These are phyloP conservation scores for Macrophomina phaseolina DNA, from an alignment of 2,329 filamentous ascomycete species.

Conservation along the genomic window DNA sequence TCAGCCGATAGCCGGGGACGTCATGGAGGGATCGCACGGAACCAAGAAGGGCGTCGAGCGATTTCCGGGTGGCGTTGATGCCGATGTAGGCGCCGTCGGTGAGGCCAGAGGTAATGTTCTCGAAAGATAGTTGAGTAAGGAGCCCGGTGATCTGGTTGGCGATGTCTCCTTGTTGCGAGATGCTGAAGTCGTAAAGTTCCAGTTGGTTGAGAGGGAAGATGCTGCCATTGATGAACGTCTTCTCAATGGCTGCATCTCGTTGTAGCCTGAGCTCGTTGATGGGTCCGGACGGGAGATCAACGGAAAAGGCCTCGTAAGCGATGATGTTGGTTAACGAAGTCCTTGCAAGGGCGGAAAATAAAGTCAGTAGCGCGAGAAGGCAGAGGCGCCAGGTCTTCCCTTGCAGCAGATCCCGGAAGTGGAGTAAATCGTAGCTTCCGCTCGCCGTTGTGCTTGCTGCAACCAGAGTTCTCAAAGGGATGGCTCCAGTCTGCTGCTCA, in stretches of 20 bases:
- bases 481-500: constrained; percentile 17
- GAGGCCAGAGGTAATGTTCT: not conserved
- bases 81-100: not conserved
- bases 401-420: constrained; percentile 22
- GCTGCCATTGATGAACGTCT: not conserved
- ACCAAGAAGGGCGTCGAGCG: not conserved
- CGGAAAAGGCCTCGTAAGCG: constrained; percentile 28
- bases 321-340: constrained; percentile 28
- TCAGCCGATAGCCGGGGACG: not conserved
- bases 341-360: constrained; percentile 27
- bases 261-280: not conserved
- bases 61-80: not conserved
- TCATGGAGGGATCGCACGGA: not conserved
- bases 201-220: not conserved
- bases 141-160: not conserved
- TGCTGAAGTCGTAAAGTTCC: not conserved
- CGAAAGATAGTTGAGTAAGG: not conserved
- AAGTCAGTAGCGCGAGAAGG: constrained; percentile 6
- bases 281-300: not conserved
- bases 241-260: not conserved
- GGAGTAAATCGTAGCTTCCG: constrained; percentile 25
- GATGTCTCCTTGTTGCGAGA: not conserved
- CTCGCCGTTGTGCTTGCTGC: constrained; percentile 27
- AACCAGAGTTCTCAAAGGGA: constrained; percentile 1
- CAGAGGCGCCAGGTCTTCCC: constrained; percentile 19